Percentiles rank a stretch among this genome's conserved stretches.
phyloP scores from a whole-genome alignment of 1,284 basidiomycete species.

The Rhodotorula mucilaginosa region DNA sequence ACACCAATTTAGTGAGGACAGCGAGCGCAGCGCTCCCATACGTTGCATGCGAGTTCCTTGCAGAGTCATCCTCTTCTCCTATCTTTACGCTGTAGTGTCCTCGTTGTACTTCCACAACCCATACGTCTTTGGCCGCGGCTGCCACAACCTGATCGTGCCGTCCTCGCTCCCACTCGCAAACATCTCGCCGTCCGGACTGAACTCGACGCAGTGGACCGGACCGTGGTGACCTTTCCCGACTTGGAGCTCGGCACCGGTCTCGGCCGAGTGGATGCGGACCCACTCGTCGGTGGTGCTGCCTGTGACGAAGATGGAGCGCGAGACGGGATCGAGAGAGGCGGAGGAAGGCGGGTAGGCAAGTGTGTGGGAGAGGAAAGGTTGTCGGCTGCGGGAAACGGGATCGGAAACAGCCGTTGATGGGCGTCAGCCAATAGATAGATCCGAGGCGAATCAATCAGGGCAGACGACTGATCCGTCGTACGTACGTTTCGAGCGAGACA shows the following conservation, averaged over 20 bases:
- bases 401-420: too few relatives aligned
- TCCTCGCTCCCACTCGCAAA: conserved; percentile 91
- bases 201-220: conserved; percentile 85
- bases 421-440: too few relatives aligned
- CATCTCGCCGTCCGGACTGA: conserved; percentile 96
- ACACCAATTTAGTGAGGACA: too few relatives aligned
- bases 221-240: conserved; percentile 97
- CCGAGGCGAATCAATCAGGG: too few relatives aligned
- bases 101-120: conserved; percentile 68
- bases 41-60: too few relatives aligned
- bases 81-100: too few relatives aligned
- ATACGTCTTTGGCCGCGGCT: conserved; percentile 87
- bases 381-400: conserved; percentile 49
- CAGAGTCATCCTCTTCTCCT: too few relatives aligned
- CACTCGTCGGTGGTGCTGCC: conserved; percentile 90
- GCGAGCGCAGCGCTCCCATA: too few relatives aligned
- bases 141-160: conserved; percentile 89
- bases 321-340: conserved; percentile 84
- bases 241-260: conserved; percentile 76
- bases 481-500: conserved; percentile 54
- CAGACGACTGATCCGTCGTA: neutral
- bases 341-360: conserved; percentile 82
- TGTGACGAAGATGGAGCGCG: conserved; percentile 85
- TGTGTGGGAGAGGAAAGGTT: conserved; percentile 52
- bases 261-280: conserved; percentile 87